phyloP scores from a whole-genome alignment of 148 eudicot genomes.

The Chenopodium suecicum region DNA sequence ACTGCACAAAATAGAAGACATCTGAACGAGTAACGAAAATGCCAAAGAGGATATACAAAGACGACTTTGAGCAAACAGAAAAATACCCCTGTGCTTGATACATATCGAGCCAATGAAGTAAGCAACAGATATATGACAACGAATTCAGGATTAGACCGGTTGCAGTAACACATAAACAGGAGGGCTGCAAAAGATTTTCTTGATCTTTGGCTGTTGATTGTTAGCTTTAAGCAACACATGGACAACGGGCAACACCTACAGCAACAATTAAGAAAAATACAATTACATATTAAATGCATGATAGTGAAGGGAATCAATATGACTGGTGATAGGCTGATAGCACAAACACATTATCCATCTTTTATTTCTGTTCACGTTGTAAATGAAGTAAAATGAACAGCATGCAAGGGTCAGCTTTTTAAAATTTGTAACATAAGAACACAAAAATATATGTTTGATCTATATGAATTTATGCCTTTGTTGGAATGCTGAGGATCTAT shows the following conservation, averaged over 20 bases:
- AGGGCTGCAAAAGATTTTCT: neutral
- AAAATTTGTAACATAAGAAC: no score
- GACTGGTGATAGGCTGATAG: neutral
- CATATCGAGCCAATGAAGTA: neutral
- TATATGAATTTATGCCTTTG: neutral
- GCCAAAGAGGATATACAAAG: neutral
- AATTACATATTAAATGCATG: neutral
- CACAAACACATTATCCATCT: neutral
- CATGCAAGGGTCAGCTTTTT: neutral
- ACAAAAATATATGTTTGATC: neutral
- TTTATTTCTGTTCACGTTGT: neutral
- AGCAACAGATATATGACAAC: neutral
- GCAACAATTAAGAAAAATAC: neutral
- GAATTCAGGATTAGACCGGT: neutral
- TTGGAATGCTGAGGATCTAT: neutral
- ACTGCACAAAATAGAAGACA: neutral
- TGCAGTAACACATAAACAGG: neutral
- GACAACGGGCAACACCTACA: neutral
- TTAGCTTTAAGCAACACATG: neutral
- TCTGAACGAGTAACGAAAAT: neutral
- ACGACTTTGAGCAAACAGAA: neutral
- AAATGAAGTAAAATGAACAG: neutral
- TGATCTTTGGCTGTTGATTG: neutral
- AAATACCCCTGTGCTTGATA: neutral
- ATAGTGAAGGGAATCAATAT: neutral